Conservation (phyloP, 371 early-diverging fungal genomes). For the Haplosporangium sp. region DNA sequence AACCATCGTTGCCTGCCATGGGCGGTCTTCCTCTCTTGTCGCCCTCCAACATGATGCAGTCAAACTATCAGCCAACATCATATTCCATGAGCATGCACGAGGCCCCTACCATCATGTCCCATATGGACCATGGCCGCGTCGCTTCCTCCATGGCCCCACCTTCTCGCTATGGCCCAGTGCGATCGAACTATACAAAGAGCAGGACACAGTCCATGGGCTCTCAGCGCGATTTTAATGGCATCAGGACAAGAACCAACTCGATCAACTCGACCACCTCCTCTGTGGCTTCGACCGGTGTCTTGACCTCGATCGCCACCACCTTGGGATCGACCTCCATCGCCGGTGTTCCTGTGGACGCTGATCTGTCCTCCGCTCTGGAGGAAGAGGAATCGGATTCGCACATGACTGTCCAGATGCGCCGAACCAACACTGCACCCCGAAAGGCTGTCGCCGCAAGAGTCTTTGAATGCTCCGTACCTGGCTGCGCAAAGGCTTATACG, state of each 20-base stretch:
- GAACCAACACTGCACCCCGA: slow-evolving; percentile 28
- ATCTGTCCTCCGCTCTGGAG: background rate
- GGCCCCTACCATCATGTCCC: slow-evolving; percentile 6
- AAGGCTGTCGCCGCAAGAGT: slow-evolving; percentile 48
- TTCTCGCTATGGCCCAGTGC: slow-evolving; percentile 29
- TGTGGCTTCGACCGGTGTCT: slow-evolving; percentile 24
- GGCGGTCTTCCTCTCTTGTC: slow-evolving; percentile 39
- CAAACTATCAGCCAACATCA: slow-evolving; percentile 31
- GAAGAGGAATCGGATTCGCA: slow-evolving; percentile 45
- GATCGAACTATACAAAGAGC: slow-evolving; percentile 21
- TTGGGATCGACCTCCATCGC: slow-evolving; percentile 19
- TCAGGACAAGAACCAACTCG: slow-evolving; percentile 39
- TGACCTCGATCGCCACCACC: slow-evolving; percentile 21
- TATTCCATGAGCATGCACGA: background rate
- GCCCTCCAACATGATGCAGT: slow-evolving; percentile 35
- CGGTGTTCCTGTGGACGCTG: slow-evolving; percentile 1
- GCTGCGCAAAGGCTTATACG: slow-evolving; percentile 63
- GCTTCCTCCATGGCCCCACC: background rate
- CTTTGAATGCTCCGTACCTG: slow-evolving; percentile 50
- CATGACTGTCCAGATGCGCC: slow-evolving; percentile 34
- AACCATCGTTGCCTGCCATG: slow-evolving; percentile 11
- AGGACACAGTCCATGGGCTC: slow-evolving; percentile 19
- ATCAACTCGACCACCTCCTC: slow-evolving; percentile 46
- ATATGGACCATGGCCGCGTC: no score
- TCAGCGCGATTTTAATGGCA: slow-evolving; percentile 30